phyloP scores from a whole-genome alignment of 768 basidiomycete species.

The Candolleomyces eurysporus region DNA sequence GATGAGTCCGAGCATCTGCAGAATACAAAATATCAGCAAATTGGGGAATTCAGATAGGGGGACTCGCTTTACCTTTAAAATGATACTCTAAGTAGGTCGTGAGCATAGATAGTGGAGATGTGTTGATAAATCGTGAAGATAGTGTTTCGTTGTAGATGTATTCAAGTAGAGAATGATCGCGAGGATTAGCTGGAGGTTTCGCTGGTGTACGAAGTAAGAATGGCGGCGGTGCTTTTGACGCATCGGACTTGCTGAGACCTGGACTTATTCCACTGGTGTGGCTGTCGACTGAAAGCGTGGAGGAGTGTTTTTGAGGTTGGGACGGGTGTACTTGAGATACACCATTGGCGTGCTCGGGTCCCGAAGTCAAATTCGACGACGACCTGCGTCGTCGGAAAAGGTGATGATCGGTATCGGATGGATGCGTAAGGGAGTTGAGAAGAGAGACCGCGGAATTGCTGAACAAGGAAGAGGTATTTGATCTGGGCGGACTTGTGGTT shows the following conservation, averaged over 20 bases:
- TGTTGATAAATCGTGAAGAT: slow-evolving; percentile 64
- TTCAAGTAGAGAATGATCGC: slow-evolving; percentile 65
- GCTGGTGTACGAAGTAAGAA: slow-evolving; percentile 35
- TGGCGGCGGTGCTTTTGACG: slow-evolving; percentile 16
- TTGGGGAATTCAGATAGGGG: background rate
- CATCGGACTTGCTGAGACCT: background rate
- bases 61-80: slow-evolving; percentile 51
- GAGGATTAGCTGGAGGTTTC: slow-evolving; percentile 51
- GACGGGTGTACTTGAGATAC: background rate
- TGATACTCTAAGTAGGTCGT: slow-evolving; percentile 54
- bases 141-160: slow-evolving; percentile 69
- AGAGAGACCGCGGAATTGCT: slow-evolving; percentile 25
- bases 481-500: slow-evolving; percentile 7
- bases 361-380: slow-evolving; percentile 6
- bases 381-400: slow-evolving; percentile 11
- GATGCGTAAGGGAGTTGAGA: slow-evolving; percentile 18
- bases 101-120: slow-evolving; percentile 59
- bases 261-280: background rate
- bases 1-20: slow-evolving; percentile 64
- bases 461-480: slow-evolving; percentile 11
- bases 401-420: slow-evolving; percentile 7
- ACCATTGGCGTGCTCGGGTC: background rate
- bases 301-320: background rate
- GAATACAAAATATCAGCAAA: background rate
- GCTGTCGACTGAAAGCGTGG: background rate